Evolutionary conservation across 805 yeast genomes (phyloP).

Genomic region (Wickerhamiella sergipiensis): DNA sequence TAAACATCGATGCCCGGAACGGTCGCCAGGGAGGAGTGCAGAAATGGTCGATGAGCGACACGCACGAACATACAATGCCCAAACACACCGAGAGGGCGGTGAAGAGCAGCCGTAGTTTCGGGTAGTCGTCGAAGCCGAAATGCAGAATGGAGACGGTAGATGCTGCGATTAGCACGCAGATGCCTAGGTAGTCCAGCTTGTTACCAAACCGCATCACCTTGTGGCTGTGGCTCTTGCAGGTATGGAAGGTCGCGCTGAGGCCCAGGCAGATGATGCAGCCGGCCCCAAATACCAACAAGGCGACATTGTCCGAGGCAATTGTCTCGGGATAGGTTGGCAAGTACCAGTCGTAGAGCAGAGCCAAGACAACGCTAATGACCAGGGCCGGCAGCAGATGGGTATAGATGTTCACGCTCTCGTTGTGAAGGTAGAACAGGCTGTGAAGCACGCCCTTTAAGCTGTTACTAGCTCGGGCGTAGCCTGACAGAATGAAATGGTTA

Average conservation of each 20-base stretch:
- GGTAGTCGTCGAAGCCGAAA: conserved; percentile 32
- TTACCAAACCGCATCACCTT: conserved; percentile 43
- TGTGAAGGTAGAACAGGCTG: conserved; percentile 45
- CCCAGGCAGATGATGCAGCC: conserved; percentile 49
- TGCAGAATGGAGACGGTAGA: conserved; percentile 41
- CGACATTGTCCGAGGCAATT: conserved; percentile 32
- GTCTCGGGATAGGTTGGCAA: conserved; percentile 20
- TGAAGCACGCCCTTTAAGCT: conserved; percentile 34
- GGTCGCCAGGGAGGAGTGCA: conserved; percentile 62
- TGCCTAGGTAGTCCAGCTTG: conserved; percentile 64
- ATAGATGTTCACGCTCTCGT: conserved; percentile 61
- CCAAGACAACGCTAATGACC: conserved; percentile 9
- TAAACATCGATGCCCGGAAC: conserved; percentile 63
- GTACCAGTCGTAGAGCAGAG: conserved; percentile 8
- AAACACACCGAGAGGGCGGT: conserved; percentile 37
- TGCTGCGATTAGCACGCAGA: conserved; percentile 51
- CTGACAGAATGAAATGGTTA: conserved; percentile 49
- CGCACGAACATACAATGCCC: conserved; percentile 47
- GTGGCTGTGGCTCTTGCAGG: conserved; percentile 52
- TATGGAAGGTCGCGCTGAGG: conserved; percentile 54
- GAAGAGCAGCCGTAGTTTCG: conserved; percentile 18
- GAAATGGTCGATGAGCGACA: conserved; percentile 54
- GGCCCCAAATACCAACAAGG: conserved; percentile 38
- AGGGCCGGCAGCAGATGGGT: conserved; percentile 38
- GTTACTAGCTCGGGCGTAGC: conserved; percentile 46